These are phyloP conservation scores for Xylaria sp. DNA, from an alignment of 2,329 filamentous ascomycete genomes.

Conservation along the genomic window DNA sequence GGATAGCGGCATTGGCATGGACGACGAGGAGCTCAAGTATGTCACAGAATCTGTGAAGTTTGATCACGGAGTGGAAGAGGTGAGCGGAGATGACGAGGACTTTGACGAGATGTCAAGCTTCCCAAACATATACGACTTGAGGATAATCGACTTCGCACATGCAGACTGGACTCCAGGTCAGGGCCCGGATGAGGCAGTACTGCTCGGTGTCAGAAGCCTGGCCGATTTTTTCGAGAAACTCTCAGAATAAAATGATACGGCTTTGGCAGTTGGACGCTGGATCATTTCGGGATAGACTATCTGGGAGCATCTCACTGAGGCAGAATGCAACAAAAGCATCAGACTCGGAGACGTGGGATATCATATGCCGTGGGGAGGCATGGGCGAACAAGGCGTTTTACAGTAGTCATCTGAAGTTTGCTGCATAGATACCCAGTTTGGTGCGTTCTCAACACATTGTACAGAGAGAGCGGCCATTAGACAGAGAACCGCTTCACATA, in stretches of 20 bases:
- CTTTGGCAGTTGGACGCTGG: background rate
- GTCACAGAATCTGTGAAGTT: constrained; percentile 29
- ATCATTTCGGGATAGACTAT: background rate
- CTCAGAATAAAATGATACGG: constrained; percentile 47
- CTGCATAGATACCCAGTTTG: constrained; percentile 43
- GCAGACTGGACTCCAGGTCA: constrained; percentile 83
- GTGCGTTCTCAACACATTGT: constrained; percentile 37
- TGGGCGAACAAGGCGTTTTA: constrained; percentile 38
- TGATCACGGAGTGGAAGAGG: constrained; percentile 45
- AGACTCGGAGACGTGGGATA: constrained; percentile 16
- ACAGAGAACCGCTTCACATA: constrained; percentile 26
- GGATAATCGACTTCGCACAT: constrained; percentile 97
- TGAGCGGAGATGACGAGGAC: constrained; percentile 59
- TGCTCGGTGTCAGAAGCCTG: constrained; percentile 78
- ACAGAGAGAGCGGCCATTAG: constrained; percentile 28
- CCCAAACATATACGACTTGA: constrained; percentile 74
- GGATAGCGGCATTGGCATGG: constrained; percentile 65
- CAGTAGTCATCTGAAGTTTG: constrained; percentile 39
- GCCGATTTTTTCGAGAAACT: constrained; percentile 76
- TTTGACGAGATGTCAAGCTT: constrained; percentile 64
- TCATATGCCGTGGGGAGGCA: constrained; percentile 17
- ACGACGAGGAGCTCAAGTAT: constrained; percentile 55
- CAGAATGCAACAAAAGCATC: constrained; percentile 13
- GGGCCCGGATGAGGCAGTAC: constrained; percentile 85
- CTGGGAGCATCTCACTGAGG: background rate